Evolutionary conservation across 1,284 basidiomycete genomes (phyloP).

Genomic region (Schizophyllum commune): DNA sequence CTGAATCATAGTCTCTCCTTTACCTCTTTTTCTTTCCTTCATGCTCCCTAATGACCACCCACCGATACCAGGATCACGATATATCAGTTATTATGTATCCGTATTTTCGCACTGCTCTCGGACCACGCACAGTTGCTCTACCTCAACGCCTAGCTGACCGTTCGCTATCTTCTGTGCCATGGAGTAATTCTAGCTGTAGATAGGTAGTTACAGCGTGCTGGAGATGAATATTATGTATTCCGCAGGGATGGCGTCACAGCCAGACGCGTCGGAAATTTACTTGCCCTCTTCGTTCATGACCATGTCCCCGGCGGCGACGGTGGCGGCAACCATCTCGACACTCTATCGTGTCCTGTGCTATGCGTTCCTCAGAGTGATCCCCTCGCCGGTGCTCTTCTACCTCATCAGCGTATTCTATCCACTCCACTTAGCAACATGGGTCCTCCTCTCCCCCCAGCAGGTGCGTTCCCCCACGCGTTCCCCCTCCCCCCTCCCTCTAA

Average conservation of each 20-base stretch:
- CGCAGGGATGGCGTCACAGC: not conserved
- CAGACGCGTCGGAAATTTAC: not conserved
- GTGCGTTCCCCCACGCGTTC: not conserved
- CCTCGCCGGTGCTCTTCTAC: constrained; percentile 1
- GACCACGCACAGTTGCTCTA: not conserved
- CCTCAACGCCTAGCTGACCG: not conserved
- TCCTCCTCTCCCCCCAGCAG: constrained; percentile 4
- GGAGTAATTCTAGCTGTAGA: not conserved
- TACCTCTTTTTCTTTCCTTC: not conserved
- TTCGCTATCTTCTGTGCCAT: not conserved
- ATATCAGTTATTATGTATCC: not conserved
- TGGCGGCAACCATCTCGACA: constrained; percentile 18
- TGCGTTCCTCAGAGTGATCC: constrained; percentile 11
- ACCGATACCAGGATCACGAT: not conserved
- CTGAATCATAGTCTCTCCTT: not conserved
- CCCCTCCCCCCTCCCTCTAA: not conserved
- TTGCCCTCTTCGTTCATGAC: not conserved
- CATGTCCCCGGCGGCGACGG: not conserved
- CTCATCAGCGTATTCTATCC: constrained; percentile 4
- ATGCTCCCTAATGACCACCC: not conserved
- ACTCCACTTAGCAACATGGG: constrained; percentile 5
- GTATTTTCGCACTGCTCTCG: not conserved
- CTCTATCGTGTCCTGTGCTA: constrained; percentile 31
- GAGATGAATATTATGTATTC: not conserved
- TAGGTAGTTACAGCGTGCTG: not conserved